A percentile compares a stretch with the other conserved stretches of the same genome.
These are phyloP conservation scores for Pseudogymnoascus sp. DNA, from an alignment of 2,329 filamentous ascomycete species.

Conservation along the genomic window DNA sequence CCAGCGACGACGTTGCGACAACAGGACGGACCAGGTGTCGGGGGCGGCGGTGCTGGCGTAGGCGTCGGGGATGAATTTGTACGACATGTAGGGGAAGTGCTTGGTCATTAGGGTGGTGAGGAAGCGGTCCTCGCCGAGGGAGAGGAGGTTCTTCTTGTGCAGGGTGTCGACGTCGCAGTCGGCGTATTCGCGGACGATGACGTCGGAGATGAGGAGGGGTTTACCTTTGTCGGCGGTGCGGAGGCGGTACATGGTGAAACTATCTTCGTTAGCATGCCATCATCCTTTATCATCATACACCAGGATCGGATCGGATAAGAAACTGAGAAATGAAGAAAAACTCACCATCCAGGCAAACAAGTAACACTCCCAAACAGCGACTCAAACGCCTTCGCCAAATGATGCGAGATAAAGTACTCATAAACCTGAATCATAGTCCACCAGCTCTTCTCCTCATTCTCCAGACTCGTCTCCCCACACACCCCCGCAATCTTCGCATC, in stretches of 20 bases:
- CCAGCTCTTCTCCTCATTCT: conserved; percentile 92
- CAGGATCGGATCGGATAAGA: too few relatives aligned
- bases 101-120: conserved; percentile 97
- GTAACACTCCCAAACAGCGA: conserved; percentile 96
- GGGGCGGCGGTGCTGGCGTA: conserved; percentile 97
- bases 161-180: conserved; percentile 87
- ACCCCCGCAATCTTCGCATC: conserved; percentile 96
- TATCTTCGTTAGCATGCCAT: conserved; percentile 37
- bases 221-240: conserved; percentile 89
- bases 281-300: not conserved
- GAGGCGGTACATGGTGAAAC: conserved; percentile 98
- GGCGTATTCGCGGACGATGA: conserved; percentile 78
- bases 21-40: conserved; percentile 86
- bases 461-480: conserved; percentile 90
- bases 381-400: conserved; percentile 93
- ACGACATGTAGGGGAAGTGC: conserved; percentile 90
- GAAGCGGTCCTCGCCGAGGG: conserved; percentile 93
- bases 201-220: conserved; percentile 86
- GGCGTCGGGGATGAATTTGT: conserved; percentile 86
- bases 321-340: conserved; percentile 20
- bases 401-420: conserved; percentile 98
- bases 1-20: conserved; percentile 97
- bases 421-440: conserved; percentile 99
- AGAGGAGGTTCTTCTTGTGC: conserved; percentile 86
- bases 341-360: conserved; percentile 97